Conservation (phyloP, 139 green algal species). For the Zygnema circumcarinatum region DNA sequence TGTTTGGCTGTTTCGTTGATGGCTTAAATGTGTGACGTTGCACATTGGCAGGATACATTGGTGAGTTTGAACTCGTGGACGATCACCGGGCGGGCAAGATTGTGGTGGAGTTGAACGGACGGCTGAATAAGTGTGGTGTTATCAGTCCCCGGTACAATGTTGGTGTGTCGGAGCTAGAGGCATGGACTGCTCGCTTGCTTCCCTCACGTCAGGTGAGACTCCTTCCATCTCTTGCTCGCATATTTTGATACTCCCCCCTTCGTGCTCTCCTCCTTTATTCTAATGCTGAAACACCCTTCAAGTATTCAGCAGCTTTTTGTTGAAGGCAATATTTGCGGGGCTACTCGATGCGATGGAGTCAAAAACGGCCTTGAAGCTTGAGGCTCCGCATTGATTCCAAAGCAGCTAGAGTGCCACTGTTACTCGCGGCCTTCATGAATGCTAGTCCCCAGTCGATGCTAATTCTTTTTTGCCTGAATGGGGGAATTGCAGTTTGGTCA, state of each 20-base stretch:
- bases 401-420: too few species aligned
- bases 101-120: conserved; percentile 97
- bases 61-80: conserved; percentile 98
- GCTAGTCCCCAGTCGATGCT: too few species aligned
- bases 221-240: background rate
- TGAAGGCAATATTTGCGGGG: background rate
- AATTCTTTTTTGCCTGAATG: too few species aligned
- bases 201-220: conserved; percentile 86
- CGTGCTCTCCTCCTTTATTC: too few species aligned
- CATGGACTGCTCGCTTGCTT: conserved; percentile 93
- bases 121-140: conserved; percentile 99
- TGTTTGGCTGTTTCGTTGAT: too few species aligned
- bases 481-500: conserved; percentile 90
- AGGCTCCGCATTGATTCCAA: background rate
- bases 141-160: conserved; percentile 97
- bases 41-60: conserved; percentile 91
- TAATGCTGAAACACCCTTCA: too few species aligned
- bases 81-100: conserved; percentile 98
- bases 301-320: too few species aligned
- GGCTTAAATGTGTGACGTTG: too few species aligned
- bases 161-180: conserved; percentile 78
- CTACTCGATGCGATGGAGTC: background rate
- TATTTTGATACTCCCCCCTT: too few species aligned
- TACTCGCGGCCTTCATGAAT: too few species aligned
- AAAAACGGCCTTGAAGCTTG: background rate